Base-by-base conservation (phyloP, 2,329 filamentous ascomycete genomes). In the Sphaerulina musiva region DNA sequence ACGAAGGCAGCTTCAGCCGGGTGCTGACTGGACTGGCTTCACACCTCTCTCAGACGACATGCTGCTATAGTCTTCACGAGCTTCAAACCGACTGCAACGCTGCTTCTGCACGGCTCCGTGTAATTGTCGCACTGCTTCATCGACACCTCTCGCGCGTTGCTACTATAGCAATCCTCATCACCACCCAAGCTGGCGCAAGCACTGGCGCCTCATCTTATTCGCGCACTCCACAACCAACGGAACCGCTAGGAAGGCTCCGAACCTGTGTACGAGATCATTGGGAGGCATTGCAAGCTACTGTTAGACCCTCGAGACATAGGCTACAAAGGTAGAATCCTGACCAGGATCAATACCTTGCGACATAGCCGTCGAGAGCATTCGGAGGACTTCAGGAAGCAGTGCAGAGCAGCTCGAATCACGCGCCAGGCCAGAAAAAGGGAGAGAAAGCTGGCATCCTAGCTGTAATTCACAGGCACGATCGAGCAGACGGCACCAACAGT, bases 301-400 rank as follows among this genome's bases (percentile, higher is more conserved):
- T 23, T 50, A 14, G 39, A 40, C 14, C 48, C 48, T 17, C 48
- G 48, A 23, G 48, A 50, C n/a, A 50, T 50, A 31, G 48, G 48
- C 48, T 50, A 50, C 40, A 50, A 34, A 50, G 48, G 36, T 44
- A 38, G 48, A 43, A 17, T 50, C 14, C 48, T 32, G 39, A 50
- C 48, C 12, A 50, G 29, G 48, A 43, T 50, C 48, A 50, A 50
- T 6, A 50, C 48, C 11, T 8, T 50, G 12, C 48, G 48, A 31
- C 48, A 50, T n/a, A 26, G 48, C n/a, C 48, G 39, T 6, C 48
- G 38, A 11, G 48, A 39, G 38, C 48, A 50, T 20, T 50, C 48
- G 38, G 31, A 20, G n/a, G 48, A 50, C 36, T 50, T 50, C 39
- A 32, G 39, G 36, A 42, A 40, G 17, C 48, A 50, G 48, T 50